Evolutionary conservation across 371 early-diverging fungal genomes (phyloP).

Genomic region (Amoeboaphelidium protococcarum): DNA sequence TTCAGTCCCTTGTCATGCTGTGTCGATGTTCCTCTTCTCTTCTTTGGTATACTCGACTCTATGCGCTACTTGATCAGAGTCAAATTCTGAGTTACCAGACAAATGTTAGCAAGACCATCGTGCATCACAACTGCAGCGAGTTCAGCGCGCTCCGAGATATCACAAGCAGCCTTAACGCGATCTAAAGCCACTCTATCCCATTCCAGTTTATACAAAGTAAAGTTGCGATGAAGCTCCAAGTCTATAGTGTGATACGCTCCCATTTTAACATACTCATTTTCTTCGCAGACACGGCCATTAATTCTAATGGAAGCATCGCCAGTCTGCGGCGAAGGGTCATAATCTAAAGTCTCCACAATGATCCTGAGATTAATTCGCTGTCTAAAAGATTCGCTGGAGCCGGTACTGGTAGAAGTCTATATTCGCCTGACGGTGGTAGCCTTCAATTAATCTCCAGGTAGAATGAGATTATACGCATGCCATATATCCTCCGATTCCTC

Average conservation of each 20-base stretch:
- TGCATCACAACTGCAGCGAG: constrained; percentile 80
- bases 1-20: constrained; percentile 63
- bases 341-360: constrained; percentile 54
- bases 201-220: constrained; percentile 55
- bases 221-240: constrained; percentile 59
- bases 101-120: constrained; percentile 82
- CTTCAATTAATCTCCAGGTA: constrained; percentile 52
- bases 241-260: constrained; percentile 87
- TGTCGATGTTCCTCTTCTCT: constrained; percentile 60
- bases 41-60: constrained; percentile 66
- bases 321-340: no score
- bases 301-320: constrained; percentile 55
- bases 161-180: constrained; percentile 61
- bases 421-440: constrained; percentile 69
- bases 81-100: constrained; percentile 75
- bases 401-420: constrained; percentile 54
- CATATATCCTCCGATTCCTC: constrained; percentile 94
- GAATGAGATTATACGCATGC: constrained; percentile 82
- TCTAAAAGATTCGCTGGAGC: constrained; percentile 60
- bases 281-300: constrained; percentile 55
- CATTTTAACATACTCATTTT: constrained; percentile 75
- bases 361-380: constrained; percentile 54
- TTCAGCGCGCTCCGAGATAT: constrained; percentile 70
- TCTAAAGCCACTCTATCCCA: constrained; percentile 82
- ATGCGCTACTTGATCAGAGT: constrained; percentile 79